These are phyloP conservation scores for Lathyrus oleraceus DNA, from an alignment of 306 rosid genomes.

Conservation along the genomic window DNA sequence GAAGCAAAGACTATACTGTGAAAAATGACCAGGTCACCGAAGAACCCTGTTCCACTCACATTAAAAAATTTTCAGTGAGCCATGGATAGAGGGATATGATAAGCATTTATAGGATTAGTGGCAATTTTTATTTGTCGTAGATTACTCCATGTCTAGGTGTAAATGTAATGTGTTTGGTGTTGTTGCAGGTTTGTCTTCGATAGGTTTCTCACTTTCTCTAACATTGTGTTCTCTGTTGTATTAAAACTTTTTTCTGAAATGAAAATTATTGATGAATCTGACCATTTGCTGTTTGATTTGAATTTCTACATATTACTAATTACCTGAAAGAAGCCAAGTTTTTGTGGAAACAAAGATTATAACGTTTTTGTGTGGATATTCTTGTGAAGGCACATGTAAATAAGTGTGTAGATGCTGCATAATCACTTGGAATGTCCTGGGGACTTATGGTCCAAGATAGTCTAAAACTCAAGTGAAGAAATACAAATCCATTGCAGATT, in stretches of 20 bases:
- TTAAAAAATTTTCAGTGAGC: constrained; percentile 28
- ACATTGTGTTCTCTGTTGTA: neutral
- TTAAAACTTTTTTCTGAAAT: constrained; percentile 22
- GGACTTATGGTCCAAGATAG: neutral
- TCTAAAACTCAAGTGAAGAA: neutral
- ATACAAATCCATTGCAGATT: neutral
- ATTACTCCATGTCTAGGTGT: constrained; percentile 41
- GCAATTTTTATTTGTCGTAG: constrained; percentile 33
- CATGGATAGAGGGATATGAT: constrained; percentile 38
- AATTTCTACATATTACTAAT: neutral
- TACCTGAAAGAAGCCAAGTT: neutral
- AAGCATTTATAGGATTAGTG: constrained; percentile 42
- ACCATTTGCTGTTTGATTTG: neutral
- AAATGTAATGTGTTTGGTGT: constrained; percentile 43
- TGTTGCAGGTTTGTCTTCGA: constrained; percentile 18
- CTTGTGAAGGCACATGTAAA: too few species aligned
- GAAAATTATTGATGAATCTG: constrained; percentile 14
- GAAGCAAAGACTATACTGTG: constrained; percentile 60
- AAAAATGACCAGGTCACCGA: constrained; percentile 23
- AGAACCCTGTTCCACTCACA: constrained; percentile 22
- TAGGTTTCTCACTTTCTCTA: constrained; percentile 30
- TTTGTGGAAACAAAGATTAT: too few species aligned
- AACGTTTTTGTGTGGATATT: too few species aligned
- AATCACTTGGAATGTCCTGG: neutral
- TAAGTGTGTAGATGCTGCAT: neutral